Evolutionary conservation across 2,329 filamentous ascomycete species (phyloP).

Genomic region (Paracoccidioides brasiliensis): DNA sequence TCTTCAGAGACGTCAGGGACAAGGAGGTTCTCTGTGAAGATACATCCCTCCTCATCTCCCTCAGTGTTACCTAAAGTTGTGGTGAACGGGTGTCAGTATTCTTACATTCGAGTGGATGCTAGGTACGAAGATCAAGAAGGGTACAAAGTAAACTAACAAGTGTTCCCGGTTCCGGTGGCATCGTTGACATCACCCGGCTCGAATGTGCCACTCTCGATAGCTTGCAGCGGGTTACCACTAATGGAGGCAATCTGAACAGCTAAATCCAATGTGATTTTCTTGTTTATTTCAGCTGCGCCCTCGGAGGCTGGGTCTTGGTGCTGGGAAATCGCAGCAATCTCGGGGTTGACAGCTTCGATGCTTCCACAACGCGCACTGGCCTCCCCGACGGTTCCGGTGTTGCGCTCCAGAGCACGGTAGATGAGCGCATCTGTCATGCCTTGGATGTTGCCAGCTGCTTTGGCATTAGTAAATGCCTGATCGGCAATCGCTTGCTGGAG

Average conservation of each 20-base stretch:
- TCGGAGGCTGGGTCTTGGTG: constrained; percentile 55
- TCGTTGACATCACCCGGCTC: constrained; percentile 44
- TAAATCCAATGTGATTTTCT: constrained; percentile 46
- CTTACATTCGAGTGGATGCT: background rate
- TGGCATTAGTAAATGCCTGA: constrained; percentile 48
- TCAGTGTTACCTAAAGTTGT: constrained; percentile 24
- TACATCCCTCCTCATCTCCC: constrained; percentile 40
- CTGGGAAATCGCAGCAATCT: constrained; percentile 50
- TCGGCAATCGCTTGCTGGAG: constrained; percentile 46
- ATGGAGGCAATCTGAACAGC: constrained; percentile 48
- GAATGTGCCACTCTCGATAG: constrained; percentile 51
- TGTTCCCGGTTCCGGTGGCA: constrained; percentile 39
- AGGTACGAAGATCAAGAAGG: background rate
- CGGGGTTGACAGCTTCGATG: constrained; percentile 47
- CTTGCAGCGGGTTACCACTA: constrained; percentile 49
- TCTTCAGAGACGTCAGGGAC: constrained; percentile 42
- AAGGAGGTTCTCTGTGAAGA: constrained; percentile 40
- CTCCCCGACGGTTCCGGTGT: constrained; percentile 45
- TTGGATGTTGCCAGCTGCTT: constrained; percentile 38
- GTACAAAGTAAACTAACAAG: constrained; percentile 23
- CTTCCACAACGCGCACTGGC: constrained; percentile 45
- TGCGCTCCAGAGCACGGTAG: constrained; percentile 45
- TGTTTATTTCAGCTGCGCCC: constrained; percentile 45
- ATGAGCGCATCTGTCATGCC: constrained; percentile 44
- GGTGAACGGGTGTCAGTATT: background rate